Evolutionary conservation across 176 grass and related monocot genomes (phyloP).

Genomic region (Panicum miliaceum): DNA sequence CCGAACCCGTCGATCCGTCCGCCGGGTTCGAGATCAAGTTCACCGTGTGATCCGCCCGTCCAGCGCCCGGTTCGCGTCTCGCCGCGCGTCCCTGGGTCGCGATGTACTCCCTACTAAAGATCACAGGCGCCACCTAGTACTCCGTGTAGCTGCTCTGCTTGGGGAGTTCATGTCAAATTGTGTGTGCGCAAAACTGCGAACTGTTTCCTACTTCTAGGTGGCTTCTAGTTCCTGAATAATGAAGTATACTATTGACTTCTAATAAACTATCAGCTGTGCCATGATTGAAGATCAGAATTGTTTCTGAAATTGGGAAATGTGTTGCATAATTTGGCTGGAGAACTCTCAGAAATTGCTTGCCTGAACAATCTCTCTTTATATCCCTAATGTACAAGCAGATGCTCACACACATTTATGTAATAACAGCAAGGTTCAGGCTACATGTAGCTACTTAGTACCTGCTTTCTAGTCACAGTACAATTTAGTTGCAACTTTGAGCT

Average conservation of each 20-base stretch:
- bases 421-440: slow-evolving; percentile 16
- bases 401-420: not conserved
- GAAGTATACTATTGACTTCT: not conserved
- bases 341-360: not conserved
- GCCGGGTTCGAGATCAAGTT: slow-evolving; percentile 70
- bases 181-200: not conserved
- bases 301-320: not conserved
- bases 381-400: slow-evolving; percentile 9
- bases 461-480: not conserved
- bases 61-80: not conserved
- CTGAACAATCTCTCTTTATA: slow-evolving; percentile 11
- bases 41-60: slow-evolving; percentile 45
- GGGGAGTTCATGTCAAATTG: not conserved
- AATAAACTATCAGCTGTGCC: not conserved
- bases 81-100: not conserved
- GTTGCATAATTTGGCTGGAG: not conserved
- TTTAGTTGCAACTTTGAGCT: not conserved
- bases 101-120: not conserved
- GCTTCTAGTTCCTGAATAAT: slow-evolving; percentile 10
- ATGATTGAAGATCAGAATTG: not conserved
- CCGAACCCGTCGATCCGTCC: slow-evolving; percentile 46
- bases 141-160: not conserved
- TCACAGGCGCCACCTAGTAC: not conserved
- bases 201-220: not conserved
- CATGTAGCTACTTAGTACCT: not conserved